Percentiles rank a stretch among this genome's conserved stretches.
phyloP scores from a whole-genome alignment of 2,329 filamentous ascomycete species.

The Hypoxylon sp. region DNA sequence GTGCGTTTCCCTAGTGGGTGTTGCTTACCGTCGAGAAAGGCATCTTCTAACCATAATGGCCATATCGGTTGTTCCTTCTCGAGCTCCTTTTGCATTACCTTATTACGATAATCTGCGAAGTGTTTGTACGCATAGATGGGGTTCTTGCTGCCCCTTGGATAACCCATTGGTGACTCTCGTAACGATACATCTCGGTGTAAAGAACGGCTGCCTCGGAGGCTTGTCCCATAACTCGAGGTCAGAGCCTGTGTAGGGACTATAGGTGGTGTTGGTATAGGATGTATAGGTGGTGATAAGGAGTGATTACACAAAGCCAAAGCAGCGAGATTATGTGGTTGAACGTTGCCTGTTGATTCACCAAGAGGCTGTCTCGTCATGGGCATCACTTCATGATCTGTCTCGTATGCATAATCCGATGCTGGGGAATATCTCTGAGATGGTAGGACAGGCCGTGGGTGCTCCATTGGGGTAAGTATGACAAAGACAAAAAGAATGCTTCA shows the following conservation, averaged over 20 bases:
- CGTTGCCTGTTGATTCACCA: conserved; percentile 67
- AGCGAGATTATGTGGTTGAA: conserved; percentile 59
- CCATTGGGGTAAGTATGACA: conserved; percentile 54
- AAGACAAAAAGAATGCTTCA: conserved; percentile 54
- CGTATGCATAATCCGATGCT: conserved; percentile 61
- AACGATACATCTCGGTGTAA: conserved; percentile 55
- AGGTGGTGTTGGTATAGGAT: conserved; percentile 59
- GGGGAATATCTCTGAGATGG: conserved; percentile 67
- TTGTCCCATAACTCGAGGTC: conserved; percentile 63
- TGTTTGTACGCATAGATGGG: conserved; percentile 74
- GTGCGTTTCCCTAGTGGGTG: background rate
- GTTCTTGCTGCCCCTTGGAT: conserved; percentile 61
- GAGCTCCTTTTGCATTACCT: conserved; percentile 73
- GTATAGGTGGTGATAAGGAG: conserved; percentile 61
- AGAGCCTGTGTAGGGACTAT: conserved; percentile 67
- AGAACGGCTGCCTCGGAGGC: conserved; percentile 54
- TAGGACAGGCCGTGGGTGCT: conserved; percentile 62
- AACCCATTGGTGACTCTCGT: conserved; percentile 54
- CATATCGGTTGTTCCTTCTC: conserved; percentile 73
- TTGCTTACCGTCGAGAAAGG: conserved; percentile 75
- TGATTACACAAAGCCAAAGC: conserved; percentile 62
- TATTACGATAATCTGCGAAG: conserved; percentile 76
- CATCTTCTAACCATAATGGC: conserved; percentile 74
- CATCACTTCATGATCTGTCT: conserved; percentile 60
- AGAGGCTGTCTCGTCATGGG: conserved; percentile 62